Conservation (phyloP, 208 protist genomes). For the Leishmania amazonensis region DNA sequence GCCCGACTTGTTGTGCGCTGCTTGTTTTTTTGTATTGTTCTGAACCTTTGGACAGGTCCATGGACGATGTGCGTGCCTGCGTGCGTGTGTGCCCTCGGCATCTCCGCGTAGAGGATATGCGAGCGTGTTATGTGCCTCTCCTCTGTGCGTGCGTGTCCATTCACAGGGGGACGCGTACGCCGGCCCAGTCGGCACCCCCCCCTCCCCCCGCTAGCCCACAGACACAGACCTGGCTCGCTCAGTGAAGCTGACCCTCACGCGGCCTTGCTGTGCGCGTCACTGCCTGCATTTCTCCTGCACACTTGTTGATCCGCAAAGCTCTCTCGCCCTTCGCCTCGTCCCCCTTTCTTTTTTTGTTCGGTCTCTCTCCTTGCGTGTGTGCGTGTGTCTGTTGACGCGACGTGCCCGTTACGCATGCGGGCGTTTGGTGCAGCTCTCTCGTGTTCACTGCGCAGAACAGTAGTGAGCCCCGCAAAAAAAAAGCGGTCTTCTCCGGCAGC, state of each 20-base stretch:
- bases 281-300: not conserved
- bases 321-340: not conserved
- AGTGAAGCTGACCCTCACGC: not conserved
- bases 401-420: not conserved
- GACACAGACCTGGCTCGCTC: not conserved
- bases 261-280: not conserved
- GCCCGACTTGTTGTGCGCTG: too few species aligned
- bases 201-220: too few species aligned
- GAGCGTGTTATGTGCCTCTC: not conserved
- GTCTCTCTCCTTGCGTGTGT: not conserved
- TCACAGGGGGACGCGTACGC: not conserved
- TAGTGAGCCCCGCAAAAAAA: not conserved
- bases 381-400: slow-evolving; percentile 3
- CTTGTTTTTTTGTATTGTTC: too few species aligned
- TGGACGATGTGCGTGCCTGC: too few species aligned
- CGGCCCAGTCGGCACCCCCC: too few species aligned
- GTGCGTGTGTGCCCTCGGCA: too few species aligned
- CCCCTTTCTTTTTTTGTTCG: not conserved
- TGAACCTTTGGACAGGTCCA: too few species aligned
- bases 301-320: not conserved
- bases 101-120: too few species aligned
- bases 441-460: not conserved
- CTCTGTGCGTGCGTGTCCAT: not conserved
- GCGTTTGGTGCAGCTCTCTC: not conserved
- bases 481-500: not conserved